phyloP scores from a whole-genome alignment of 306 rosid genomes.

The Mucuna pruriens region DNA sequence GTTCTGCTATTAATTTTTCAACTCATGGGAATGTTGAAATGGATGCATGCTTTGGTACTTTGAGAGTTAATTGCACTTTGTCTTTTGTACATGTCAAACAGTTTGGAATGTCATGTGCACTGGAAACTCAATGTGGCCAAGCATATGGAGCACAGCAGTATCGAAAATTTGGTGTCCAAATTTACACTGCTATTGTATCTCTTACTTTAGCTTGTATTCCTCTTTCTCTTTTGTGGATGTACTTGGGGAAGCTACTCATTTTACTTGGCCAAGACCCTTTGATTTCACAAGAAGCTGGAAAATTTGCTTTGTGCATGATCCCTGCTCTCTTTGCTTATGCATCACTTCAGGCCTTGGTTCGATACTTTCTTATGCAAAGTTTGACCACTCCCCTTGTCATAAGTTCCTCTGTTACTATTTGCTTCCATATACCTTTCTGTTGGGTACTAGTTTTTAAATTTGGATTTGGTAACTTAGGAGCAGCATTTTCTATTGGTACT shows the following conservation, averaged over 20 bases:
- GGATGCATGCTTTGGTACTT: neutral
- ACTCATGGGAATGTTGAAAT: neutral
- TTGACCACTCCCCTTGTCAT: constrained; percentile 62
- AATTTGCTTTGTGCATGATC: constrained; percentile 61
- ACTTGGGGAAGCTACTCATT: constrained; percentile 57
- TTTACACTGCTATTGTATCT: constrained; percentile 61
- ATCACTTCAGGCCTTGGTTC: constrained; percentile 62
- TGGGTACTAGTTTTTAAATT: constrained; percentile 77
- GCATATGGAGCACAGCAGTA: constrained; percentile 73
- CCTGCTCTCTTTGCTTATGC: constrained; percentile 86
- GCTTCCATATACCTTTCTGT: constrained; percentile 67
- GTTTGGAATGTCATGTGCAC: constrained; percentile 73
- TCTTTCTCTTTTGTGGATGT: constrained; percentile 61
- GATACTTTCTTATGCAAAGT: constrained; percentile 72
- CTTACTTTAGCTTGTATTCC: constrained; percentile 67
- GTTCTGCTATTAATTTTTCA: neutral
- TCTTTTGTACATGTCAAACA: constrained; percentile 38
- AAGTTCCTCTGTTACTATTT: constrained; percentile 53
- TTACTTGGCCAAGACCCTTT: constrained; percentile 84
- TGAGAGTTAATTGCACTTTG: neutral
- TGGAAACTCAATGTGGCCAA: constrained; percentile 73
- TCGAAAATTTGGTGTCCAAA: constrained; percentile 56
- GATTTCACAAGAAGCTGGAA: constrained; percentile 77
- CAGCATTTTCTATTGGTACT: constrained; percentile 71
- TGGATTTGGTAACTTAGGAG: constrained; percentile 68